A percentile compares a stretch with the other conserved stretches of the same genome.
Conservation (phyloP, 345 rosid genomes). For the Erysimum cheiranthoides region DNA sequence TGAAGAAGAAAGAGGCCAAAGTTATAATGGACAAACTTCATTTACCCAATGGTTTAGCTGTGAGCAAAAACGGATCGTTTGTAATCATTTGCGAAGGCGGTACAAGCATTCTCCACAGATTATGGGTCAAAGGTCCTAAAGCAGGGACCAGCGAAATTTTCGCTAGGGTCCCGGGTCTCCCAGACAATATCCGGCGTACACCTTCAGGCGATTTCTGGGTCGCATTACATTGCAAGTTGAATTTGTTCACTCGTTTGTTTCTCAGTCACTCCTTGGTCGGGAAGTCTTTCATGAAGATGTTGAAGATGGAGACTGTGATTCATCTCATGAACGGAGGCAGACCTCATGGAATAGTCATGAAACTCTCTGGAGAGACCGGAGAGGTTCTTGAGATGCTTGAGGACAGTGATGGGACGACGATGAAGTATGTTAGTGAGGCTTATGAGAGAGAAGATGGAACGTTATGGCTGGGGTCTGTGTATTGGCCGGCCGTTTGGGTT, state of each 20-base stretch:
- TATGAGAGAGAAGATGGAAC: conserved; percentile 60
- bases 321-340: conserved; percentile 53
- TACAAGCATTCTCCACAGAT: conserved; percentile 43
- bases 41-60: conserved; percentile 70
- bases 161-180: conserved; percentile 55
- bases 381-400: conserved; percentile 56
- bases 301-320: conserved; percentile 53
- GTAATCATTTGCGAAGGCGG: conserved; percentile 53
- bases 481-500: conserved; percentile 58
- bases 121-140: conserved; percentile 56
- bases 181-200: conserved; percentile 65
- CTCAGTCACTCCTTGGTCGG: conserved; percentile 50
- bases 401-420: conserved; percentile 55
- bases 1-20: conserved; percentile 44
- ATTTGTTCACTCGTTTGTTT: conserved; percentile 41
- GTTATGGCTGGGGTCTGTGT: conserved; percentile 68
- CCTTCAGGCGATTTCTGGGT: conserved; percentile 39
- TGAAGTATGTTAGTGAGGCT: conserved; percentile 68
- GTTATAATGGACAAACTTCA: conserved; percentile 50
- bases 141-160: conserved; percentile 51
- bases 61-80: conserved; percentile 62
- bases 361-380: conserved; percentile 57
- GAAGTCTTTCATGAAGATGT: conserved; percentile 41
- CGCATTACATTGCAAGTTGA: conserved; percentile 27
- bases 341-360: conserved; percentile 62